Evolutionary conservation across 371 early-diverging fungal genomes (phyloP).

Genomic region (Mucor circinelloides): DNA sequence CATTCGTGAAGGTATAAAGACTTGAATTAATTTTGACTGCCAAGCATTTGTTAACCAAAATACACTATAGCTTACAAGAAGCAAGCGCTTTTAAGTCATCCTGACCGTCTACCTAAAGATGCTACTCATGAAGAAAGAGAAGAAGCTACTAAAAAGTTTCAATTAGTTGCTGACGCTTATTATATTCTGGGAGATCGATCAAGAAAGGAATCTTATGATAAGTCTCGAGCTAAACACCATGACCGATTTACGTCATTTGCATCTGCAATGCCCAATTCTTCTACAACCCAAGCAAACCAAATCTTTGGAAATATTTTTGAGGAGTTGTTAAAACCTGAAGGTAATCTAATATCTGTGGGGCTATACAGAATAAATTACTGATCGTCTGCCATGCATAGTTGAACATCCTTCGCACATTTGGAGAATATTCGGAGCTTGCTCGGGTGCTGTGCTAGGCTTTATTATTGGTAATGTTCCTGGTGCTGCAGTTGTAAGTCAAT

Average conservation of each 20-base stretch:
- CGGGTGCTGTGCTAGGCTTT: constrained; percentile 32
- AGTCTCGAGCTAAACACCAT: constrained; percentile 49
- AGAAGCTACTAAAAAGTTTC: constrained; percentile 78
- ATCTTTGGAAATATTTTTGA: constrained; percentile 34
- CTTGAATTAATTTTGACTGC: not conserved
- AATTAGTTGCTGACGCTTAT: constrained; percentile 80
- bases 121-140: constrained; percentile 62
- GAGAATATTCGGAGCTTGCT: constrained; percentile 28
- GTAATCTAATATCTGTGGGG: no score
- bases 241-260: constrained; percentile 12
- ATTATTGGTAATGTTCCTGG: constrained; percentile 34
- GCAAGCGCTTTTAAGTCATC: constrained; percentile 73
- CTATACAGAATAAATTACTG: no score
- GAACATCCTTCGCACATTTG: constrained; percentile 31
- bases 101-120: constrained; percentile 68
- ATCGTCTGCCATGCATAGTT: constrained; percentile 7
- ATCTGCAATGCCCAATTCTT: constrained; percentile 21
- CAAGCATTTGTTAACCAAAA: not conserved
- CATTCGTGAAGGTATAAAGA: constrained; percentile 32
- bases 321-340: constrained; percentile 29
- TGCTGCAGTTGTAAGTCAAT: constrained; percentile 28
- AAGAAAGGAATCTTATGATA: constrained; percentile 78
- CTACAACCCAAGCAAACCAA: constrained; percentile 25
- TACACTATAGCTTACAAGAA: constrained; percentile 71
- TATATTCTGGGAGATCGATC: constrained; percentile 72